Conservation (phyloP, 139 green algal genomes). For the Mychonastes homosphaera region DNA sequence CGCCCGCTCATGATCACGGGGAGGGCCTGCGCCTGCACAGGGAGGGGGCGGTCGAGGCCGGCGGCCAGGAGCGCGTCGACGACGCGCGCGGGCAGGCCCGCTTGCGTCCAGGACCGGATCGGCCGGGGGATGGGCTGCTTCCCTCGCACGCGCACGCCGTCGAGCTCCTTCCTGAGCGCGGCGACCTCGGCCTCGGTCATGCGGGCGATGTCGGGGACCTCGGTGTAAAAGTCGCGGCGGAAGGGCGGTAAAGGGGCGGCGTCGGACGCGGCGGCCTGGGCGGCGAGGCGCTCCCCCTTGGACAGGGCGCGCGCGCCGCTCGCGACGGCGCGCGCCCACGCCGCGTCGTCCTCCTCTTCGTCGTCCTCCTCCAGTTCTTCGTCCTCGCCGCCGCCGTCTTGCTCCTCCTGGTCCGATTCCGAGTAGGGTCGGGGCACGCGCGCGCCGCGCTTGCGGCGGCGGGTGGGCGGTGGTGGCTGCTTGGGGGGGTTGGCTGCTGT, state of each 20-base stretch:
- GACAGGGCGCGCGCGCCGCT: conserved; percentile 47
- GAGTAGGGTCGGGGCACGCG: not conserved
- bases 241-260: conserved; percentile 62
- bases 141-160: conserved; percentile 70
- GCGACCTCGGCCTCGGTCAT: conserved; percentile 64
- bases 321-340: conserved; percentile 19
- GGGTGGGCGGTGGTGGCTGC: conserved; percentile 2
- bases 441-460: not conserved
- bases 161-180: conserved; percentile 48
- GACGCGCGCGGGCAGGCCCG: conserved; percentile 58
- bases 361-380: conserved; percentile 35
- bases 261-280: conserved; percentile 67
- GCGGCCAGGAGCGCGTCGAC: conserved; percentile 65
- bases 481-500: not conserved
- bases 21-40: conserved; percentile 81
- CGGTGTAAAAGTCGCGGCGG: conserved; percentile 80
- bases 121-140: conserved; percentile 74
- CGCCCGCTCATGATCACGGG: conserved; percentile 92
- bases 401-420: conserved; percentile 7
- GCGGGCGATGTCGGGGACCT: conserved; percentile 57
- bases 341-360: conserved; percentile 42
- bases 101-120: conserved; percentile 74
- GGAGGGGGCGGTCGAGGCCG: conserved; percentile 72
- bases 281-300: conserved; percentile 83
- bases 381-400: conserved; percentile 15